These are phyloP conservation scores for Dujonia santamariae DNA, from an alignment of 1,139 yeast species.

Conservation along the genomic window DNA sequence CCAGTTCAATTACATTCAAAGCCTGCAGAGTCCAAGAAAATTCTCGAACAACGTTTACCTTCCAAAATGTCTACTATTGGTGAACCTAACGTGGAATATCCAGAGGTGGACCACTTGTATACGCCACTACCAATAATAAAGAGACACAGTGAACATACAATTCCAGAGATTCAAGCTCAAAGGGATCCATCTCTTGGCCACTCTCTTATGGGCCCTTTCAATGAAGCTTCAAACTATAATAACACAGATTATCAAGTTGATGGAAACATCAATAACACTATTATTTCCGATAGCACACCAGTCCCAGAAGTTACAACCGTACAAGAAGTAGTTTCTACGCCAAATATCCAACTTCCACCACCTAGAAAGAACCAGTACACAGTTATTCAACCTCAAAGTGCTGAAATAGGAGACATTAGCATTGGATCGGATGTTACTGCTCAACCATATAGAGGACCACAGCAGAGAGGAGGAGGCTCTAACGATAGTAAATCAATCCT, in stretches of 20 bases:
- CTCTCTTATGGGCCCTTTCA: too few relatives aligned
- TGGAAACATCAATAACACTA: neutral
- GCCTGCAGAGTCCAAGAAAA: neutral
- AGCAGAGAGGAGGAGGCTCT: neutral
- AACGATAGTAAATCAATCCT: conserved; percentile 3
- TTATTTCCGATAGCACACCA: neutral
- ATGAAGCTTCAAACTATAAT: too few relatives aligned
- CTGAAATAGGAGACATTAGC: neutral
- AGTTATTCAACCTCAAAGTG: neutral
- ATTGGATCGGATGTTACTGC: conserved; percentile 3
- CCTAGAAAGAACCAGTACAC: neutral
- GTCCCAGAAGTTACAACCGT: neutral
- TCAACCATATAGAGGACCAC: conserved; percentile 3
- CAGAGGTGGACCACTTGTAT: conserved; percentile 6
- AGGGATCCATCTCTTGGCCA: neutral
- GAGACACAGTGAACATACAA: neutral
- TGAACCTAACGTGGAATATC: conserved; percentile 5
- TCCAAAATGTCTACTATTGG: conserved; percentile 2
- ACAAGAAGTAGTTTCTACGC: neutral
- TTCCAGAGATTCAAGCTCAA: conserved; percentile 3
- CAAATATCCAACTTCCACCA: neutral
- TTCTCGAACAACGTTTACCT: conserved; percentile 1
- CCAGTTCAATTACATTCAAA: too few relatives aligned
- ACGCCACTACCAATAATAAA: conserved; percentile 7
- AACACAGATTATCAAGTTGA: too few relatives aligned